Conservation (phyloP, 2,329 filamentous ascomycete species). For the Trichoderma aggressivum region DNA sequence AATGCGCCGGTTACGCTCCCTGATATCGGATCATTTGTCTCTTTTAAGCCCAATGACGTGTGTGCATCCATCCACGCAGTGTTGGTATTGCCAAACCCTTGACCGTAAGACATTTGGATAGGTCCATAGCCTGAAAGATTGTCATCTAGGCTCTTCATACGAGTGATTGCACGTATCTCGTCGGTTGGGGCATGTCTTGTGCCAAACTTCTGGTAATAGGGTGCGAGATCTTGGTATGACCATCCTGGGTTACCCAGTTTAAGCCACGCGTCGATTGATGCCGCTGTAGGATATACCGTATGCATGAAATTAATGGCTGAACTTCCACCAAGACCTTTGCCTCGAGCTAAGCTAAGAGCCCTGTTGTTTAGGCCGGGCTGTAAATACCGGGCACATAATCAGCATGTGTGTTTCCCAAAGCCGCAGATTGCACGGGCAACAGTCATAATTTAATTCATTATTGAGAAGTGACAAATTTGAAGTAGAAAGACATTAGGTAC, state of each 20-base stretch:
- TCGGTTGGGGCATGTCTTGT: background rate
- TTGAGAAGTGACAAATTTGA: background rate
- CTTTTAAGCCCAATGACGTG: background rate
- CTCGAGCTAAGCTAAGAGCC: background rate
- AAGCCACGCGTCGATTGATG: background rate
- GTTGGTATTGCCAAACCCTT: background rate
- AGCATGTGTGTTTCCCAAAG: background rate
- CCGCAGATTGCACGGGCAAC: background rate
- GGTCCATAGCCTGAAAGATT: background rate
- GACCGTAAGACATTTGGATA: background rate
- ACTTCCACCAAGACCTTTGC: background rate
- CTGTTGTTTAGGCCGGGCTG: background rate
- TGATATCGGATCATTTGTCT: background rate
- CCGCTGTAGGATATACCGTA: background rate
- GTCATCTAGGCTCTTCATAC: background rate
- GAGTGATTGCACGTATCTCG: background rate
- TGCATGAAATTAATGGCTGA: background rate
- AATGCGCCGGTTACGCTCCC: background rate
- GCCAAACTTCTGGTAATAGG: background rate
- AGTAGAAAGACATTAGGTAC: background rate
- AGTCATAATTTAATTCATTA: background rate
- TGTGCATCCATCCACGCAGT: background rate
- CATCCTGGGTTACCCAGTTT: background rate
- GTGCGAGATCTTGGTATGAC: background rate
- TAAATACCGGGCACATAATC: background rate